Base-by-base conservation (phyloP, 108 stramenopile species). In the Cyclostephanos invisitatus region DNA sequence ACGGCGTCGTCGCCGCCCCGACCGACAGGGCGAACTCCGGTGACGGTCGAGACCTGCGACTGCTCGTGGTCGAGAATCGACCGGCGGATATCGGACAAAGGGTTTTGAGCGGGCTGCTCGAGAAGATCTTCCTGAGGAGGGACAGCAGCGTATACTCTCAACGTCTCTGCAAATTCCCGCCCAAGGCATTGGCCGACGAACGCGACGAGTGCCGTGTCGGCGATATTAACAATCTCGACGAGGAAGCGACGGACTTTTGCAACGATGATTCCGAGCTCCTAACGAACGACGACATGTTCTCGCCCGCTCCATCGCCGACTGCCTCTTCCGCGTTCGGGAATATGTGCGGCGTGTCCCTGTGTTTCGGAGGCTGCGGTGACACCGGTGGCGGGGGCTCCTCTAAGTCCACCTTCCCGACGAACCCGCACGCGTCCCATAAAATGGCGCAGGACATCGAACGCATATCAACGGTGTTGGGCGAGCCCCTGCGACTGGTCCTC, bases 321-420 rank as follows among this genome's bases (percentile, higher is more conserved):
- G 17, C 60, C 7, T 28, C 38, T 21, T 70, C 74, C 25, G 38
- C 66, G 5, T 46, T 71, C 14, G 59, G 65, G 18, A 40, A 42
- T 55, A 22, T 84, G 10, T 81, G 82, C 25, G 82, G 84, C 18
- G 55, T 83, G 42, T 83, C 74, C 28, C 74, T 83, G 28, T 85
- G 84, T 46, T 64, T 85, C 28, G 78, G 77, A 15, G 49, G 65
- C 40, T 64, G 62, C 15, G 68, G 61, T 10, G 32, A 58, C 24
- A 15, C 27, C 73, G n/a, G 20, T 17, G 18, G 36, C 29, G 21
- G 67, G 36, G 47, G 36, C 22, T 47, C 53, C 56, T 32, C 42
- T 15, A 15, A 14, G 37, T 70, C 50, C 18, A 28, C 57, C 42
- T 69, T 69, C 15, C 68, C 68, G 28, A 22, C 64, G 9, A 66